These are phyloP conservation scores for Cryphonectria naterciae DNA, from an alignment of 2,329 filamentous ascomycete genomes.

Conservation along the genomic window DNA sequence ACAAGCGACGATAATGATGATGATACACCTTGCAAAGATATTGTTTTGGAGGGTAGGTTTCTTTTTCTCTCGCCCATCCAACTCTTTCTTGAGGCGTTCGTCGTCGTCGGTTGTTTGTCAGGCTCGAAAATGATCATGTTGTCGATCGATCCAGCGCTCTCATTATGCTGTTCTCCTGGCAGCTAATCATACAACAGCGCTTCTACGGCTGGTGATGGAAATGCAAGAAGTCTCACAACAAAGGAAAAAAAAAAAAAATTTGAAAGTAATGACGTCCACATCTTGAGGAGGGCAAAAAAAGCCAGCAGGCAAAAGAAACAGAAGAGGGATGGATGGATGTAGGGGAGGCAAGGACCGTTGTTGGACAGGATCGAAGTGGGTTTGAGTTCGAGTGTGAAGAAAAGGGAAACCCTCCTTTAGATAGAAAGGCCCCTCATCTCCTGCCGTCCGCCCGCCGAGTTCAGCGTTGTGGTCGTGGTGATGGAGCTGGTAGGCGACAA, in stretches of 20 bases:
- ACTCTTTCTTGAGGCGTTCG: background rate
- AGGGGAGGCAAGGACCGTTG: background rate
- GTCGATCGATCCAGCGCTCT: background rate
- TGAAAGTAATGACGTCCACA: background rate
- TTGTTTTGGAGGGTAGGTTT: background rate
- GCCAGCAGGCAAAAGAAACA: background rate
- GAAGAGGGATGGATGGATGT: no score
- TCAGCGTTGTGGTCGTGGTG: constrained; percentile 13
- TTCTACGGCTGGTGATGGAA: background rate
- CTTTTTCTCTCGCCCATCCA: background rate
- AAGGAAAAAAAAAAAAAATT: background rate
- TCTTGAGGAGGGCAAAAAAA: background rate
- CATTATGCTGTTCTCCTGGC: constrained; percentile 1
- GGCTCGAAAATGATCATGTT: background rate
- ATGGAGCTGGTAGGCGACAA: constrained; percentile 8
- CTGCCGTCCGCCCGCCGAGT: background rate
- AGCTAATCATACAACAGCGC: background rate
- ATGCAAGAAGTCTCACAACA: background rate
- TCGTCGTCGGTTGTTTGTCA: background rate
- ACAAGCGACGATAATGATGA: background rate
- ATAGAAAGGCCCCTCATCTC: constrained; percentile 9
- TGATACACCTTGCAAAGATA: background rate
- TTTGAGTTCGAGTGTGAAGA: no score
- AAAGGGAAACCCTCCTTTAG: background rate
- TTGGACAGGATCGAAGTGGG: background rate